Evolutionary conservation across 345 rosid genomes (phyloP), one percentile per base, ranked within the genome.

Genomic region (Salix suchowensis): DNA sequence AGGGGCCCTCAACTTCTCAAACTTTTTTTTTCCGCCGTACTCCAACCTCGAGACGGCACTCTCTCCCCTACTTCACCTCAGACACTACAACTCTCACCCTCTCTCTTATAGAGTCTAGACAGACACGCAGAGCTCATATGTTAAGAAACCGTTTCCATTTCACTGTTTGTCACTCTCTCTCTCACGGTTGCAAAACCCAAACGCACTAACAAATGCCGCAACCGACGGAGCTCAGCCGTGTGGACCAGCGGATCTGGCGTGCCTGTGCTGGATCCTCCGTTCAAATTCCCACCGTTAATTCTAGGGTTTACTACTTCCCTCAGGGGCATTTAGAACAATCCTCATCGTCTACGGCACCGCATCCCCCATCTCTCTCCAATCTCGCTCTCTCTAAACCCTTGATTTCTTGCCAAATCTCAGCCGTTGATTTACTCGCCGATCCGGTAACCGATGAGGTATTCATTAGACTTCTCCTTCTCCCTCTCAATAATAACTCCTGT

Each of bases 271-370:
- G 98, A 2, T 81, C 90, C 34, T 83, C 88, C 34, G 88, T 90
- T 12, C 91, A 81, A 69, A 85, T 89, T 81, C 97, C 96, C 6
- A 1, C 87, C 4, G 44, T 90, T 19, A 68, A 84, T 62, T 87
- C 97, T 71, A 84, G 92, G 88, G 98, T 91, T 74, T 91, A 88
- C 69, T 95, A 91, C 82, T 95, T 95, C 79, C 92, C 97, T 21
- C 92, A 93, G 70, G 98, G 97, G 6, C 97, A 95, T 74, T 55
- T 88, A 7, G 97, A 93, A 73, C 97, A 91, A 67, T 86, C 88
- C 13, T 78, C 86, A 21, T 61, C 74, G 9, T 79, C 89, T 0
- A 2, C 79, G 7, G 46, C 86, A 23, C 28, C 28, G 23, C 64
- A 3, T 30, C 52, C 52, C 55, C 52, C 78, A 6, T 1, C 60